These are phyloP conservation scores for Inonotus obliquus DNA, from an alignment of 1,284 basidiomycete genomes.

Conservation along the genomic window DNA sequence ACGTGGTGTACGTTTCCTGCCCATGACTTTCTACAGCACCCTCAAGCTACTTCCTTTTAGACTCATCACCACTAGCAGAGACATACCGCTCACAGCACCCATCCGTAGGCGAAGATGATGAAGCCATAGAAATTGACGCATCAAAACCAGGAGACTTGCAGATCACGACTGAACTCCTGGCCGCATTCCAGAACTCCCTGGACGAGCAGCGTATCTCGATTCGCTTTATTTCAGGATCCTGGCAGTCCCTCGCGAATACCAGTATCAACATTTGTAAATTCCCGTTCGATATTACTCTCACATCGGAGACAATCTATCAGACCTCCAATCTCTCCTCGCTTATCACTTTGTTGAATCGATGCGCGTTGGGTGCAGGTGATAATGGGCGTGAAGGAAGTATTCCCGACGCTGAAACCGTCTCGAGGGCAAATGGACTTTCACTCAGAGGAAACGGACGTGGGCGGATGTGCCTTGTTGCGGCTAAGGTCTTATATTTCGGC, in stretches of 20 bases:
- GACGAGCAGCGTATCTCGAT: slow-evolving; percentile 50
- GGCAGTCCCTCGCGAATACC: slow-evolving; percentile 40
- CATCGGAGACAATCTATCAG: slow-evolving; percentile 92
- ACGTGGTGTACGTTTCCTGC: slow-evolving; percentile 65
- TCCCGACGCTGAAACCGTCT: background rate
- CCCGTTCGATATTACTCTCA: slow-evolving; percentile 71
- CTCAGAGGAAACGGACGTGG: background rate
- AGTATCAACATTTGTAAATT: slow-evolving; percentile 14
- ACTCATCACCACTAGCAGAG: slow-evolving; percentile 47
- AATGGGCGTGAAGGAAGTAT: background rate
- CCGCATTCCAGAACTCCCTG: slow-evolving; percentile 62
- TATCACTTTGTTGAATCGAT: slow-evolving; percentile 39
- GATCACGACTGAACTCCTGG: slow-evolving; percentile 57
- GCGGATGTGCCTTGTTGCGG: slow-evolving; percentile 65
- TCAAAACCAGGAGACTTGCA: slow-evolving; percentile 47
- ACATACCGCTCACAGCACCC: slow-evolving; percentile 30
- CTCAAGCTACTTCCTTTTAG: slow-evolving; percentile 25
- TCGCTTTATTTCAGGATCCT: slow-evolving; percentile 80
- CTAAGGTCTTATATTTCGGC: slow-evolving; percentile 94
- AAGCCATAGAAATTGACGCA: slow-evolving; percentile 25
- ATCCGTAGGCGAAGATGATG: slow-evolving; percentile 28
- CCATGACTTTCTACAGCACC: background rate
- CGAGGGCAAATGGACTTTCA: background rate
- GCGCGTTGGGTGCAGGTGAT: background rate
- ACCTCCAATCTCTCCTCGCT: slow-evolving; percentile 65